A percentile compares a stretch with the other conserved stretches of the same genome.
phyloP scores from a whole-genome alignment of 805 yeast genomes.

The Wickerhamiella slavikovae region DNA sequence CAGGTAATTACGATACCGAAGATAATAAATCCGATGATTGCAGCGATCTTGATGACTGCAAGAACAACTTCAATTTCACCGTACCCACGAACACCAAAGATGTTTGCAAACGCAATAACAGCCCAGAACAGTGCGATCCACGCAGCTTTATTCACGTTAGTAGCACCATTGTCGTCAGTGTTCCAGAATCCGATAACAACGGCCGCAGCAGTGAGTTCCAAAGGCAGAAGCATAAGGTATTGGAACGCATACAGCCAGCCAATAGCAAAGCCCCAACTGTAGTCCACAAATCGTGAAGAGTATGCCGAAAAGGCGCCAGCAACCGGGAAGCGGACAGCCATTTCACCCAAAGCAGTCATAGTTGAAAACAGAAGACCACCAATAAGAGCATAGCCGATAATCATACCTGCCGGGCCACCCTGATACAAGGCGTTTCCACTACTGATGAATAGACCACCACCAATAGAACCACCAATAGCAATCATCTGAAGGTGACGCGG shows the following conservation, averaged over 20 bases:
- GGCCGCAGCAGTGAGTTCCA: conserved; percentile 46
- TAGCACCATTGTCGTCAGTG: conserved; percentile 15
- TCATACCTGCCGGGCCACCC: conserved; percentile 39
- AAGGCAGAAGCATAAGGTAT: conserved; percentile 42
- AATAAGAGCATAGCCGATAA: conserved; percentile 36
- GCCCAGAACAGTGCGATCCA: conserved; percentile 36
- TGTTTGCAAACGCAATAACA: conserved; percentile 25
- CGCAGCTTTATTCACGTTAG: conserved; percentile 30
- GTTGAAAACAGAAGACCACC: conserved; percentile 46
- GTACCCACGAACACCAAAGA: conserved; percentile 36
- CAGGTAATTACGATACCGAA: conserved; percentile 27
- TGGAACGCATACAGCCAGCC: conserved; percentile 54
- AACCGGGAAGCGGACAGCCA: conserved; percentile 46
- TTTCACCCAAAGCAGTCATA: conserved; percentile 46
- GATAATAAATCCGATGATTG: conserved; percentile 42
- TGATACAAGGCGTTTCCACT: conserved; percentile 34
- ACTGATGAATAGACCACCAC: conserved; percentile 59
- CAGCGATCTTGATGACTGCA: conserved; percentile 35
- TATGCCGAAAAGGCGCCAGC: conserved; percentile 46
- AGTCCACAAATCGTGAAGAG: conserved; percentile 42
- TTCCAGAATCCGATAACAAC: conserved; percentile 40
- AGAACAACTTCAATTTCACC: conserved; percentile 53
- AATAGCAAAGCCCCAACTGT: conserved; percentile 52
- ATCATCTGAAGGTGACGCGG: conserved; percentile 43
- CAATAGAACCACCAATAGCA: too few relatives aligned